phyloP scores from a whole-genome alignment of 148 eudicot genomes.

The Amaranthus hypochondriacus region DNA sequence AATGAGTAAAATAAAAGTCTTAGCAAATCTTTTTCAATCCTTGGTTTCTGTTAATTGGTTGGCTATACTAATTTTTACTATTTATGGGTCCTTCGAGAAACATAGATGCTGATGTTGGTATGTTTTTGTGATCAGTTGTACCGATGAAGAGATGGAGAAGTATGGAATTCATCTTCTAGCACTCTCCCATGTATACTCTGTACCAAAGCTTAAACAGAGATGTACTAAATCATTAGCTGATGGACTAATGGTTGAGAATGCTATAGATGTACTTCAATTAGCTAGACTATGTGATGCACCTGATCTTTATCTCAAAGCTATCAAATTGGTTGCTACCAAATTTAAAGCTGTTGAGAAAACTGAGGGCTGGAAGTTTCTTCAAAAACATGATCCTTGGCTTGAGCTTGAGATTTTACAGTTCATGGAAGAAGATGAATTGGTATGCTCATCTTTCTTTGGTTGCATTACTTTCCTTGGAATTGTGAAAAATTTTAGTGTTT shows the following conservation, averaged over 20 bases:
- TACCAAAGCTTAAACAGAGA: slow-evolving; percentile 71
- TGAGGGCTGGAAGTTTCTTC: slow-evolving; percentile 79
- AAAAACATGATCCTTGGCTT: slow-evolving; percentile 68
- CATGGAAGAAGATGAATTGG: slow-evolving; percentile 81
- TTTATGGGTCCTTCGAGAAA: too few species aligned
- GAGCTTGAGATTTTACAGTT: slow-evolving; percentile 89
- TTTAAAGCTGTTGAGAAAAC: slow-evolving; percentile 67
- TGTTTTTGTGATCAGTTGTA: slow-evolving; percentile 43
- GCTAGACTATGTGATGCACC: slow-evolving; percentile 90
- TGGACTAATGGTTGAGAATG: slow-evolving; percentile 58
- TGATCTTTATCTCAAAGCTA: slow-evolving; percentile 61
- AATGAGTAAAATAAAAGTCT: too few species aligned
- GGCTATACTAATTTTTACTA: too few species aligned
- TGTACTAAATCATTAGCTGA: slow-evolving; percentile 57
- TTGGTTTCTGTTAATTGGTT: too few species aligned
- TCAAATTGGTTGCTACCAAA: slow-evolving; percentile 47
- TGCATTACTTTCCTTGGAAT: too few species aligned
- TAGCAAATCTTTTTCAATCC: too few species aligned
- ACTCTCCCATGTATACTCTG: slow-evolving; percentile 73
- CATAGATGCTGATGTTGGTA: neutral
- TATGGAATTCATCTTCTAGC: slow-evolving; percentile 78
- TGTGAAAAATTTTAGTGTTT: too few species aligned
- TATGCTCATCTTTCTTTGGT: slow-evolving; percentile 20
- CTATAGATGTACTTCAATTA: slow-evolving; percentile 74
- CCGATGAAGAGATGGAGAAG: slow-evolving; percentile 67